phyloP scores from a whole-genome alignment of 2,329 filamentous ascomycete genomes.

The Pseudocercospora fuligena region DNA sequence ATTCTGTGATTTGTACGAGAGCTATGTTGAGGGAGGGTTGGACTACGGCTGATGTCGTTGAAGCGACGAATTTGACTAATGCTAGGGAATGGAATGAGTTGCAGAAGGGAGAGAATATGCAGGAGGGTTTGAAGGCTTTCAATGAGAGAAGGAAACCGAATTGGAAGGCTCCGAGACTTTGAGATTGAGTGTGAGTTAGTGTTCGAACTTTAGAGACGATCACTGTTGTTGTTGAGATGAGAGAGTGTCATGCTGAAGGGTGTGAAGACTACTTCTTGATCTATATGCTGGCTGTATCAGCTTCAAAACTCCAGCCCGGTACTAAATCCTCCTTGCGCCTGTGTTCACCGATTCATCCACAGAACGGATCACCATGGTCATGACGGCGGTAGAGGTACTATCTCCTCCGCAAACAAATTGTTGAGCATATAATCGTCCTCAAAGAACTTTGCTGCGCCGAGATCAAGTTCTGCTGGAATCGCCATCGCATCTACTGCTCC shows the following conservation, averaged over 20 bases:
- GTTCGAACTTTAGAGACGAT: too few relatives aligned
- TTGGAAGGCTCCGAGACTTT: constrained; percentile 54
- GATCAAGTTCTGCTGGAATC: not conserved
- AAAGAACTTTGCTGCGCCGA: not conserved
- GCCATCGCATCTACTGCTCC: not conserved
- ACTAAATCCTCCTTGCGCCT: too few relatives aligned
- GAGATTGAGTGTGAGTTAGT: constrained; percentile 7
- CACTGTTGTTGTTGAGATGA: too few relatives aligned
- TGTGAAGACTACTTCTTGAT: too few relatives aligned
- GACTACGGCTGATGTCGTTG: constrained; percentile 44
- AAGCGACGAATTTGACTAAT: constrained; percentile 44
- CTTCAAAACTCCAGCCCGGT: too few relatives aligned
- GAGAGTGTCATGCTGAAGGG: too few relatives aligned
- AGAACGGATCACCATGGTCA: too few relatives aligned
- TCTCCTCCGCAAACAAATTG: not conserved
- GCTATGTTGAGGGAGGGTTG: constrained; percentile 42
- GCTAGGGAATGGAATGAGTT: constrained; percentile 47
- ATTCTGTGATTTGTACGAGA: constrained; percentile 44
- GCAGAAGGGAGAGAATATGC: constrained; percentile 50
- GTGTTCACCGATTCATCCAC: too few relatives aligned
- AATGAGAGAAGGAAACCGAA: constrained; percentile 51
- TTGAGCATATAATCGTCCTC: not conserved
- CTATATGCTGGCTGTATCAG: too few relatives aligned
- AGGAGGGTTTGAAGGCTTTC: constrained; percentile 56
- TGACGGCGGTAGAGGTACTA: not conserved